Conservation (phyloP, 768 basidiomycete genomes). For the Scleroderma citrinum region DNA sequence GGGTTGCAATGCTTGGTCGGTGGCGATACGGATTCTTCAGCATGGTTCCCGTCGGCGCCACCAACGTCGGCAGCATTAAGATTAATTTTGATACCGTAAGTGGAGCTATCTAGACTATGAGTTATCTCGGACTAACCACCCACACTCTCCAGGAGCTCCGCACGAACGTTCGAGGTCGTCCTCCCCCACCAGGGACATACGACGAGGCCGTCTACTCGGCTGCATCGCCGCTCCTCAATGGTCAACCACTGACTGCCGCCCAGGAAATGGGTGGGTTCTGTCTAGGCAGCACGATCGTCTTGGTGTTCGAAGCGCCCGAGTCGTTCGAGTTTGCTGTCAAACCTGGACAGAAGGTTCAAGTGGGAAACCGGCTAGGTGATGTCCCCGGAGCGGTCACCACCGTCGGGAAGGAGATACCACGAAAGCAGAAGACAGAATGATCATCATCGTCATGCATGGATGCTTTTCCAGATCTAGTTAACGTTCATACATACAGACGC, state of each 20-base stretch:
- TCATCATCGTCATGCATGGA: too few relatives aligned
- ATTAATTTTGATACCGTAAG: constrained; percentile 88
- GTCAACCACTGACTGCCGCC: constrained; percentile 80
- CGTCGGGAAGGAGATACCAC: constrained; percentile 22
- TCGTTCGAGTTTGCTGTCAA: constrained; percentile 73
- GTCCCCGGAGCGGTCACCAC: constrained; percentile 13
- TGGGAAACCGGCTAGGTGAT: constrained; percentile 79
- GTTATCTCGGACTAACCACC: neutral
- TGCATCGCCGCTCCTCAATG: constrained; percentile 77
- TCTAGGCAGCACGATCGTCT: constrained; percentile 90
- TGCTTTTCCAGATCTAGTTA: too few relatives aligned
- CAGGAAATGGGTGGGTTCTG: constrained; percentile 99
- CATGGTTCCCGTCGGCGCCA: constrained; percentile 97
- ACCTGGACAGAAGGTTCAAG: constrained; percentile 79
- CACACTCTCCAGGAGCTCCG: constrained; percentile 56
- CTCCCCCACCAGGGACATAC: constrained; percentile 79
- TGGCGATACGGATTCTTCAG: constrained; percentile 96
- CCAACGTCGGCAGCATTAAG: constrained; percentile 94
- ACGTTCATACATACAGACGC: too few relatives aligned
- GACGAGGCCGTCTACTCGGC: constrained; percentile 87
- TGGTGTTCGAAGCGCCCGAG: constrained; percentile 92
- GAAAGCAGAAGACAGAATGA: constrained; percentile 27
- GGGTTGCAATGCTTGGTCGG: constrained; percentile 88
- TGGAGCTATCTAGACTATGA: too few relatives aligned
- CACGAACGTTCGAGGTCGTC: constrained; percentile 76